A percentile compares a stretch with the other conserved stretches of the same genome.
Evolutionary conservation across 129 eudicot species (phyloP).

Genomic region (Scalesia atractyloides): DNA sequence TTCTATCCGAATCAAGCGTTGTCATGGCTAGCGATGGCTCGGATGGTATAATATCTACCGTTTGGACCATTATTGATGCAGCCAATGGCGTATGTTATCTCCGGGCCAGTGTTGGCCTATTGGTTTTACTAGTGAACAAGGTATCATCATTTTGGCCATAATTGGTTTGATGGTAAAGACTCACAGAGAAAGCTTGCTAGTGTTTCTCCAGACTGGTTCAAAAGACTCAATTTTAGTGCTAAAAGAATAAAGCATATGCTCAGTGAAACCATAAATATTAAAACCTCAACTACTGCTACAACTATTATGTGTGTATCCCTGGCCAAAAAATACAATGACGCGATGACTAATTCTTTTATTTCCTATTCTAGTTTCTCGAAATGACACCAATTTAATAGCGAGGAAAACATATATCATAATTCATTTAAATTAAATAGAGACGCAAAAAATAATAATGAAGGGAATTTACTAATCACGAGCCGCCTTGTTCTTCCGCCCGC

Average conservation of each 20-base stretch:
- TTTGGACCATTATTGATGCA: background rate
- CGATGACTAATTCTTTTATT: conserved; percentile 27
- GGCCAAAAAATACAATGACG: conserved; percentile 22
- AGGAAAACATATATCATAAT: background rate
- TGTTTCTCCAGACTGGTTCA: background rate
- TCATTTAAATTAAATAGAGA: conserved; percentile 17
- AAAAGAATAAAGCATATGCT: background rate
- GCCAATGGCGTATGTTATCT: background rate
- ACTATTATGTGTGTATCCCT: conserved; percentile 16
- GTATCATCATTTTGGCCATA: background rate
- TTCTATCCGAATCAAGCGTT: background rate
- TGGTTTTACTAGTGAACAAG: no score
- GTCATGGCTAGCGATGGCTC: no score
- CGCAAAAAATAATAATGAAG: background rate
- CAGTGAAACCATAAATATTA: background rate
- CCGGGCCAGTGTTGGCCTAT: no score
- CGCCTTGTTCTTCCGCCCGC: conserved; percentile 64
- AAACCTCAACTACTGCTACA: background rate
- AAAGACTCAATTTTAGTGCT: background rate
- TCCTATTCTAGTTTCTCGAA: conserved; percentile 15
- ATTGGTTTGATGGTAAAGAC: background rate
- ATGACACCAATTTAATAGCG: background rate
- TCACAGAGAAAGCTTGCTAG: no score
- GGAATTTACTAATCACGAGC: conserved; percentile 71
- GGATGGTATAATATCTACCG: background rate